Evolutionary conservation across 2,329 filamentous ascomycete species (phyloP).

Genomic region (Phialocephala sp.): DNA sequence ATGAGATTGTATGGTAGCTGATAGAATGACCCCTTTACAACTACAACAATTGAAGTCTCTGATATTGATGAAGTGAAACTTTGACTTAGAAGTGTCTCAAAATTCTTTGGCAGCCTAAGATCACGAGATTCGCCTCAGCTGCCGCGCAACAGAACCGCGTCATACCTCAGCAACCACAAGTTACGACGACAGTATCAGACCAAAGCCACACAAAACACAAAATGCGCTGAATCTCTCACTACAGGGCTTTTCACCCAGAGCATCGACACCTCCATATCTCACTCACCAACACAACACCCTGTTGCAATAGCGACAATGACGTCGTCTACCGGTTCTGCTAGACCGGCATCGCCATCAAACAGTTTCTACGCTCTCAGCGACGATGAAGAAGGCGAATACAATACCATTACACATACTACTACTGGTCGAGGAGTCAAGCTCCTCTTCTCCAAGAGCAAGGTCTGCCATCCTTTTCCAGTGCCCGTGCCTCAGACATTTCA

Average conservation of each 20-base stretch:
- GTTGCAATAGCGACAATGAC: constrained; percentile 35
- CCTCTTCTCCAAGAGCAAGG: constrained; percentile 96
- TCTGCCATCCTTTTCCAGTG: constrained; percentile 46
- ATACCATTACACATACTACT: constrained; percentile 83
- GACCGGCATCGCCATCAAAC: constrained; percentile 72
- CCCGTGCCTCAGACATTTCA: not conserved
- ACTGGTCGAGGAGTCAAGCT: constrained; percentile 88
- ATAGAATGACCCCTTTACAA: not conserved
- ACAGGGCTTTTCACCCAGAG: constrained; percentile 3
- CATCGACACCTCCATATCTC: not conserved
- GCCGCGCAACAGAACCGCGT: constrained; percentile 15
- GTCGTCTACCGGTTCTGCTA: constrained; percentile 38
- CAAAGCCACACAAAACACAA: constrained; percentile 15
- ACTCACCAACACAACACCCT: not conserved
- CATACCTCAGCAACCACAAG: constrained; percentile 12
- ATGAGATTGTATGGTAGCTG: not conserved
- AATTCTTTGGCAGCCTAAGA: constrained; percentile 3
- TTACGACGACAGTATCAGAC: constrained; percentile 8
- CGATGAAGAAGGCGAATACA: constrained; percentile 93
- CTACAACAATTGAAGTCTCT: not conserved
- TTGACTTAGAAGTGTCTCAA: not conserved
- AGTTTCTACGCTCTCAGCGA: constrained; percentile 97
- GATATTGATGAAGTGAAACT: not conserved
- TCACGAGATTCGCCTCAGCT: constrained; percentile 15
- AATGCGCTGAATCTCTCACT: constrained; percentile 16